Conservation (phyloP, 2,329 filamentous ascomycete species). For the Aspergillus clavatus region DNA sequence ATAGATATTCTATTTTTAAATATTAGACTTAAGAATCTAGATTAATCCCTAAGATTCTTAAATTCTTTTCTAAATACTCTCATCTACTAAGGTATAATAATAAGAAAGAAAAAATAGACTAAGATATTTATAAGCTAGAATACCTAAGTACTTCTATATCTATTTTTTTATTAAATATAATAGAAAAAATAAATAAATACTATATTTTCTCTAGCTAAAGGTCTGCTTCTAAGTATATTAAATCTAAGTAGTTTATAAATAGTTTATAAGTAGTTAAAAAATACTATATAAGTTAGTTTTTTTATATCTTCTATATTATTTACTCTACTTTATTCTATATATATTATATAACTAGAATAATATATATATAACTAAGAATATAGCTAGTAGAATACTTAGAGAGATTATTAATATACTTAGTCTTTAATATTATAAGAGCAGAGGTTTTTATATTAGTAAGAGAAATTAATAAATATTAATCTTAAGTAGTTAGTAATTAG, state of each 20-base stretch:
- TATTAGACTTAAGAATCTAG: neutral
- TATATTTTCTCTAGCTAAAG: constrained; percentile 1
- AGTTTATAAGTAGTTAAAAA: constrained; percentile 1
- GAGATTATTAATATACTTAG: too few relatives aligned
- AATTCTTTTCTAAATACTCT: neutral
- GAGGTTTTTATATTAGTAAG: too few relatives aligned
- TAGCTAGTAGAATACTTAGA: too few relatives aligned
- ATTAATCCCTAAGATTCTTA: too few relatives aligned
- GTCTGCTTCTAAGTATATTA: neutral
- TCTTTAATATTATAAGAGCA: too few relatives aligned
- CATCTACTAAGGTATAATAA: constrained; percentile 4
- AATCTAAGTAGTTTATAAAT: neutral
- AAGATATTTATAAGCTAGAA: constrained; percentile 2
- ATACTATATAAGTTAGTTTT: too few relatives aligned
- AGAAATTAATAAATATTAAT: too few relatives aligned
- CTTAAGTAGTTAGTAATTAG: too few relatives aligned
- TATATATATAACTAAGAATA: too few relatives aligned
- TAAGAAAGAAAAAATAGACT: neutral
- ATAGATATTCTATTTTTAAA: too few relatives aligned
- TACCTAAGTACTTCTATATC: constrained; percentile 4
- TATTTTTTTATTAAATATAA: neutral
- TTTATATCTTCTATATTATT: neutral
- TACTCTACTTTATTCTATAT: constrained; percentile 1
- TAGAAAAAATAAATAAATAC: constrained; percentile 1
- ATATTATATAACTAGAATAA: neutral